Percentiles rank a stretch among this genome's conserved stretches.
Evolutionary conservation across 2,329 filamentous ascomycete genomes (phyloP).

Genomic region (Nannizziopsis barbatae): DNA sequence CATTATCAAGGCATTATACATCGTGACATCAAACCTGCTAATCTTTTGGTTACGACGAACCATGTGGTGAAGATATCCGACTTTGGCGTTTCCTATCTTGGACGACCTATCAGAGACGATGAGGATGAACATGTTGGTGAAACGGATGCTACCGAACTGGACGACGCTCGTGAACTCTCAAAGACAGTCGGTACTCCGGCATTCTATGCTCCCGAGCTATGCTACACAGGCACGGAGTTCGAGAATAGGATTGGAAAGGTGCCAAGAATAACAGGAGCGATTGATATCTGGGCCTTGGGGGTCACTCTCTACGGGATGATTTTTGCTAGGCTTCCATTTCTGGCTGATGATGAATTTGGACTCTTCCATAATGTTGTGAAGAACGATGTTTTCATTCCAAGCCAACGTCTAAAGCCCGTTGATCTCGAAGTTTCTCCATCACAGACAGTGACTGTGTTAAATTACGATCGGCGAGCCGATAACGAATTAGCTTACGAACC

Average conservation of each 20-base stretch:
- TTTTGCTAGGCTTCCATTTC: constrained; percentile 84
- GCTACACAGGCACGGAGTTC: constrained; percentile 66
- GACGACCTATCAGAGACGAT: constrained; percentile 71
- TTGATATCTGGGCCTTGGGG: constrained; percentile 94
- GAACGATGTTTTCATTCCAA: constrained; percentile 82
- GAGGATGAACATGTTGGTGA: constrained; percentile 68
- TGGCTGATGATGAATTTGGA: constrained; percentile 81
- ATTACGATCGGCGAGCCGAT: constrained; percentile 60
- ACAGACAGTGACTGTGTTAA: constrained; percentile 42
- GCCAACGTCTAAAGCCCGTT: constrained; percentile 65
- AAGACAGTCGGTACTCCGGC: constrained; percentile 96
- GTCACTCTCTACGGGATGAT: constrained; percentile 94
- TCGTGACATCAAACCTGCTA: constrained; percentile 78
- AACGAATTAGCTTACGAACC: constrained; percentile 75
- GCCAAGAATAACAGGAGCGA: constrained; percentile 77
- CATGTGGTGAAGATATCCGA: constrained; percentile 94
- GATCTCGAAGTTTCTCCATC: constrained; percentile 39
- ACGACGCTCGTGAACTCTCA: constrained; percentile 89
- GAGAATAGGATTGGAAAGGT: constrained; percentile 42
- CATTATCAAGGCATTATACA: constrained; percentile 79
- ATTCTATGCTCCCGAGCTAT: constrained; percentile 94
- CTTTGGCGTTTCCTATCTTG: constrained; percentile 96
- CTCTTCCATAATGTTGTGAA: constrained; percentile 88
- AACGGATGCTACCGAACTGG: constrained; percentile 73
- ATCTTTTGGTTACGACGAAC: constrained; percentile 74